Evolutionary conservation across 2,329 filamentous ascomycete genomes (phyloP).

Genomic region (Colletotrichum sp.): DNA sequence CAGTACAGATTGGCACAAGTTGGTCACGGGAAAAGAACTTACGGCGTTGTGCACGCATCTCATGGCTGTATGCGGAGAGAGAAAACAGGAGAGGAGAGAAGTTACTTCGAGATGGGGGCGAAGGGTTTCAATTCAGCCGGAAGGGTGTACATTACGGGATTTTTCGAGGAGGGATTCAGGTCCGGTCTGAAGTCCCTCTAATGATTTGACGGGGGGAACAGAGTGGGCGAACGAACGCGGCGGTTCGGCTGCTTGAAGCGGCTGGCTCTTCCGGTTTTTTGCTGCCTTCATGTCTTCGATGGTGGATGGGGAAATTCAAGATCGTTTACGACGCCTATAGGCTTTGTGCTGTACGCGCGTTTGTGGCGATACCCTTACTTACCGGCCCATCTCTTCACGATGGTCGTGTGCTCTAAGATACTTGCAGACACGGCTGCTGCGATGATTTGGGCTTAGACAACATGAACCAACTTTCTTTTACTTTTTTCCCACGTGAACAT

Average conservation of each 20-base stretch:
- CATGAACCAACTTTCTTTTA: conserved; percentile 12
- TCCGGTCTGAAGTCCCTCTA: background rate
- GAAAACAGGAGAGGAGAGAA: background rate
- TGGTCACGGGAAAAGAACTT: background rate
- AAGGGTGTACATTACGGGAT: background rate
- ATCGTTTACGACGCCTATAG: background rate
- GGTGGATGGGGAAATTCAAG: background rate
- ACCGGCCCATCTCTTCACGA: no score
- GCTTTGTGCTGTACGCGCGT: background rate
- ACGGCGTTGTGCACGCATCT: background rate
- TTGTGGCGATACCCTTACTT: background rate
- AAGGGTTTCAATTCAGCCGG: background rate
- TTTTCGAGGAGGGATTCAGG: background rate
- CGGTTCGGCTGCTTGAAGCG: background rate
- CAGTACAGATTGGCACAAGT: background rate
- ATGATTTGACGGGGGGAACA: background rate
- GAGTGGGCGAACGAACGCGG: background rate
- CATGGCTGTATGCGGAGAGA: background rate
- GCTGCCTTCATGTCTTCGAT: background rate
- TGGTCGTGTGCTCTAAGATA: background rate
- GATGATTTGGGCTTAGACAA: background rate
- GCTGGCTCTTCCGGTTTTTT: background rate
- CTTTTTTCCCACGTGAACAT: background rate
- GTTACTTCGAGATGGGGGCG: background rate
- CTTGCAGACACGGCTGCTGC: background rate